A percentile compares a stretch with the other conserved stretches of the same genome.
Evolutionary conservation across 192 early-diverging fungal species (phyloP).

Genomic region (Thamnidium elegans): DNA sequence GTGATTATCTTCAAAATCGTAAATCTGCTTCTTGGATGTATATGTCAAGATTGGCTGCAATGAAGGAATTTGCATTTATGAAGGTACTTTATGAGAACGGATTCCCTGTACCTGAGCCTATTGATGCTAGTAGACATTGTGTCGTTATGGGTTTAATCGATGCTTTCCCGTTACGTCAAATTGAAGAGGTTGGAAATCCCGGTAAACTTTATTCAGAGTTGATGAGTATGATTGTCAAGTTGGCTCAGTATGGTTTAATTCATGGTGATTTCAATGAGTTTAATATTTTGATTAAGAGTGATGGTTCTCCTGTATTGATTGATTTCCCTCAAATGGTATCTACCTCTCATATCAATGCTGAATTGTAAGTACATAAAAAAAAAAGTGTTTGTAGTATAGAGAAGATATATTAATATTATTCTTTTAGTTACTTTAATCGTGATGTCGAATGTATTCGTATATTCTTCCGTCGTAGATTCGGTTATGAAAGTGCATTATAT

Average conservation of each 20-base stretch:
- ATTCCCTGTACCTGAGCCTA: slow-evolving; percentile 92
- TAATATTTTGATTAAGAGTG: slow-evolving; percentile 87
- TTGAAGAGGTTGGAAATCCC: slow-evolving; percentile 80
- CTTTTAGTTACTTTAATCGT: slow-evolving; percentile 87
- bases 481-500: slow-evolving; percentile 88
- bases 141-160: slow-evolving; percentile 97
- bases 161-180: slow-evolving; percentile 90
- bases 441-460: slow-evolving; percentile 97
- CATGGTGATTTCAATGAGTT: slow-evolving; percentile 99
- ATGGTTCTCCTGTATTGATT: slow-evolving; percentile 86
- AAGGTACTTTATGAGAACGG: slow-evolving; percentile 92
- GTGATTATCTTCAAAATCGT: slow-evolving; percentile 93
- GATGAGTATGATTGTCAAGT: slow-evolving; percentile 94
- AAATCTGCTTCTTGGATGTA: slow-evolving; percentile 99
- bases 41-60: slow-evolving; percentile 96
- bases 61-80: slow-evolving; percentile 99
- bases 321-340: slow-evolving; percentile 99
- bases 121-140: slow-evolving; percentile 93
- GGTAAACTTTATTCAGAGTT: slow-evolving; percentile 91
- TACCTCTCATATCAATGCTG: slow-evolving; percentile 91
- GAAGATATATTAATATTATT: background rate
- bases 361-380: slow-evolving; percentile 52
- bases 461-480: slow-evolving; percentile 88
- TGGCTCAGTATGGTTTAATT: slow-evolving; percentile 93
- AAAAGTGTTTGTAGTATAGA: too few species aligned